Base-by-base conservation (phyloP, 1,284 basidiomycete species). In the Naganishia albida region DNA sequence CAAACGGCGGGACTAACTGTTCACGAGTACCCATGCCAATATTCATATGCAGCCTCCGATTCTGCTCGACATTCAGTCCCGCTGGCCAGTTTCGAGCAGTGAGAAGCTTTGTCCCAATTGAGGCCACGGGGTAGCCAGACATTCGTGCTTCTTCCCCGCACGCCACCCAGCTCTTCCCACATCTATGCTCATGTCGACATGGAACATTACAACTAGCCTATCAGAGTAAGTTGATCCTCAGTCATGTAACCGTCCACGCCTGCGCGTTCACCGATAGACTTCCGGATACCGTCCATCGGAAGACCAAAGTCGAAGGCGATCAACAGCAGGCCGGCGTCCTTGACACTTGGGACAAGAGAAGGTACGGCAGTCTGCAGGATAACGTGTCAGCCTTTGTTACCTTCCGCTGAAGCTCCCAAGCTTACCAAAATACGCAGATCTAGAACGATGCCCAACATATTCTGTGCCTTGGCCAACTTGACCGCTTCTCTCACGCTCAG, bases 401-500 rank as follows among this genome's bases (percentile, higher is more conserved):
- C 28, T 3, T 23, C 34, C 28, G 13, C 4, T 30, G 40, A 16
- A 52, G 18, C 25, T 7, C 38, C 25, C 13, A 18, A 46, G 81
- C 84, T 77, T 71, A 93, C 93, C 78, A 98, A 80, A 67, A 96
- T 83, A 46, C 88, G 85, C n/a, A 90, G 88, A 77, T 97, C 90
- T 56, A 96, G 85, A 75, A 96, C 88, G 57, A 99, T 83, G 65
- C 96, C 96, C 66, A 99, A 81, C 43, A 99, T 81, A 77, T 99
- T 99, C 79, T 97, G 98, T 65, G 84, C 83, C 76, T 90, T 93
- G 25, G 94, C 91, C 76, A 98, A 97, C 72, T 95, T 91, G 64
- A 98, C 93, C 18, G 93, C 93, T 69, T 92, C 89, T 67, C 88
- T 85, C 43, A 98, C 87, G 73, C 90, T 93, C 66, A 76, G 83